Evolutionary conservation across 768 basidiomycete species (phyloP).

Genomic region (Lactarius hengduanensis): DNA sequence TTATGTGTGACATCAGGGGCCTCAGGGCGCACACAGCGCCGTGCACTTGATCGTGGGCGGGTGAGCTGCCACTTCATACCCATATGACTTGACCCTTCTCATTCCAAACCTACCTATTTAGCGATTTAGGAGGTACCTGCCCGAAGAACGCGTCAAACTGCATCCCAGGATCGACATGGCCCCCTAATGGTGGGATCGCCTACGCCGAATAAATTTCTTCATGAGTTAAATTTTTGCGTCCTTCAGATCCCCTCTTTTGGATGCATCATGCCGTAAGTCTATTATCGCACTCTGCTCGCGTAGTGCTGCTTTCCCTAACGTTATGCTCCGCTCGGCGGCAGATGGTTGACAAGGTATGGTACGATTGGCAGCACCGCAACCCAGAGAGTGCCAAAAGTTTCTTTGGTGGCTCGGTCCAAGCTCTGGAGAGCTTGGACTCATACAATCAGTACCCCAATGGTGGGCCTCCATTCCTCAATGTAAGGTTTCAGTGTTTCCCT

Average conservation of each 20-base stretch:
- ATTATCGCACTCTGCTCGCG: not conserved
- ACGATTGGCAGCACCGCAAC: slow-evolving; percentile 37
- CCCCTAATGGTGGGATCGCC: slow-evolving; percentile 34
- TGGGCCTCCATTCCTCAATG: slow-evolving; percentile 31
- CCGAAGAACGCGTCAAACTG: slow-evolving; percentile 32
- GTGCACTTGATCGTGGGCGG: slow-evolving; percentile 39
- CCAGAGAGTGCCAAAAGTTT: slow-evolving; percentile 33
- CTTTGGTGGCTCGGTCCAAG: slow-evolving; percentile 37
- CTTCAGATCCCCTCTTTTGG: slow-evolving; percentile 38
- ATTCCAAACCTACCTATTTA: slow-evolving; percentile 12
- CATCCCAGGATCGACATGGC: slow-evolving; percentile 33
- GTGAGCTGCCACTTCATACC: slow-evolving; percentile 21
- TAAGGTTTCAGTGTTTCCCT: slow-evolving; percentile 16
- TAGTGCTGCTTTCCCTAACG: not conserved
- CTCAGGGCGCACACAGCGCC: slow-evolving; percentile 38
- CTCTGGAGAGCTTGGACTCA: slow-evolving; percentile 28
- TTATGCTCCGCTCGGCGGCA: slow-evolving; percentile 5
- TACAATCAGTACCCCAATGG: slow-evolving; percentile 34
- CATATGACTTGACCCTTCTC: not conserved
- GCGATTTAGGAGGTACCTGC: slow-evolving; percentile 36
- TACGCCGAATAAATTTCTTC: not conserved
- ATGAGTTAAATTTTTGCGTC: not conserved
- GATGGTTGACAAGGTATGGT: slow-evolving; percentile 43
- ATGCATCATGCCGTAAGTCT: slow-evolving; percentile 38
- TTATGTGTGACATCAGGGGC: not conserved